Conservation (phyloP, 1,284 basidiomycete genomes). For the Meira miltonrushii region DNA sequence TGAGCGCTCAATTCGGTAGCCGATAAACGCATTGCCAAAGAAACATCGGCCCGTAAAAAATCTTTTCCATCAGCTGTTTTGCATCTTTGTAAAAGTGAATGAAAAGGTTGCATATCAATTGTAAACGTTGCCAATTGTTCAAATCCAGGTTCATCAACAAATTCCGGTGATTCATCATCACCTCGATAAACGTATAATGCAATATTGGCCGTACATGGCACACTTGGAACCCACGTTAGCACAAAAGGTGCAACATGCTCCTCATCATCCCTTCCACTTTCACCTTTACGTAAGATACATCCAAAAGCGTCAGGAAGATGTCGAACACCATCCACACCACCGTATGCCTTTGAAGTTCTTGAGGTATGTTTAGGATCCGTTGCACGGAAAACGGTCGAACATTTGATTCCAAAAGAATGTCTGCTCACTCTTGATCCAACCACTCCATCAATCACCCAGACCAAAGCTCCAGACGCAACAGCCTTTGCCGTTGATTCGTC, state of each 20-base stretch:
- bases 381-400: conserved; percentile 11
- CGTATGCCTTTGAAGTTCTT: conserved; percentile 10
- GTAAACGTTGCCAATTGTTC: conserved; percentile 17
- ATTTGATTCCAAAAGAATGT: conserved; percentile 17
- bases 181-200: conserved; percentile 17
- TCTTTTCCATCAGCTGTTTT: conserved; percentile 15
- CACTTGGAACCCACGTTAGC: conserved; percentile 13
- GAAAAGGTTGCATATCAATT: conserved; percentile 20
- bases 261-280: conserved; percentile 18
- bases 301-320: conserved; percentile 18
- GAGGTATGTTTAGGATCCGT: conserved; percentile 10
- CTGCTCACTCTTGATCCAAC: conserved; percentile 14
- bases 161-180: conserved; percentile 16
- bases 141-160: conserved; percentile 18
- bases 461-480: conserved; percentile 16
- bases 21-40: conserved; percentile 14
- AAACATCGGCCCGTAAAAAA: conserved; percentile 15
- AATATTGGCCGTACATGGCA: conserved; percentile 15
- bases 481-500: conserved; percentile 18
- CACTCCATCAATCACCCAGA: conserved; percentile 18
- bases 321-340: conserved; percentile 16
- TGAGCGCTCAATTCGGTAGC: conserved; percentile 14
- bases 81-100: conserved; percentile 11
- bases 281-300: conserved; percentile 15
- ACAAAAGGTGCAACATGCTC: conserved; percentile 17